These are phyloP conservation scores for Houttuynia cordata DNA, from an alignment of 164 flowering plant species.

Conservation along the genomic window DNA sequence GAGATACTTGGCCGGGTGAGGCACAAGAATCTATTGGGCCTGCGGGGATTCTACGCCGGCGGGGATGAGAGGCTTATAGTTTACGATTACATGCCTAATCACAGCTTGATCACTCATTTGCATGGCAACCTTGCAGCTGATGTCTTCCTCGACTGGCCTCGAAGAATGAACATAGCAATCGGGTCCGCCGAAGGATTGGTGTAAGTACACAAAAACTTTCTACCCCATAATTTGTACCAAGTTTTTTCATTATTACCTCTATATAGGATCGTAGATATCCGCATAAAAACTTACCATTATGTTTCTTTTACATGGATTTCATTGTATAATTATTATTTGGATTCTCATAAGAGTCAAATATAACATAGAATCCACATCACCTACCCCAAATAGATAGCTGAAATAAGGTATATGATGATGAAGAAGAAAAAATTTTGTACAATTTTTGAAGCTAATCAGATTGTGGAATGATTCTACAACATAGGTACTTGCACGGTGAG, in stretches of 20 bases:
- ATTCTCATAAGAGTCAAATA: too few species aligned
- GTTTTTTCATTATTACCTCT: too few species aligned
- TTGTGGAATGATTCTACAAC: background rate
- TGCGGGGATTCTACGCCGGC: slow-evolving; percentile 61
- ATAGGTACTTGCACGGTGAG: slow-evolving; percentile 67
- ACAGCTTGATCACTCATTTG: slow-evolving; percentile 52
- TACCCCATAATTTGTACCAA: too few species aligned
- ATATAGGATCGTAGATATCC: too few species aligned
- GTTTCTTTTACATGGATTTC: too few species aligned
- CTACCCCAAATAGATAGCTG: too few species aligned
- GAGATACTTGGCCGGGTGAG: slow-evolving; percentile 68
- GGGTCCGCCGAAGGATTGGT: slow-evolving; percentile 71
- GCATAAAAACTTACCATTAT: too few species aligned
- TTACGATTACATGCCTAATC: slow-evolving; percentile 74
- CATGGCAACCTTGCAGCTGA: slow-evolving; percentile 49
- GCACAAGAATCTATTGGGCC: slow-evolving; percentile 50
- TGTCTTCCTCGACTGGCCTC: slow-evolving; percentile 43
- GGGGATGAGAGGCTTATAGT: slow-evolving; percentile 71
- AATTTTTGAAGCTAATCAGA: too few species aligned
- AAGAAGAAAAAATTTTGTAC: too few species aligned
- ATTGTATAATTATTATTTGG: too few species aligned
- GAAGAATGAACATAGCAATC: slow-evolving; percentile 36
- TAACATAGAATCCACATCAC: too few species aligned
- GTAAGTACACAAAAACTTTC: slow-evolving; percentile 30
- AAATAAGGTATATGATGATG: too few species aligned